Conservation (phyloP, 306 rosid species). For the Herpetospermum pedunculosum region DNA sequence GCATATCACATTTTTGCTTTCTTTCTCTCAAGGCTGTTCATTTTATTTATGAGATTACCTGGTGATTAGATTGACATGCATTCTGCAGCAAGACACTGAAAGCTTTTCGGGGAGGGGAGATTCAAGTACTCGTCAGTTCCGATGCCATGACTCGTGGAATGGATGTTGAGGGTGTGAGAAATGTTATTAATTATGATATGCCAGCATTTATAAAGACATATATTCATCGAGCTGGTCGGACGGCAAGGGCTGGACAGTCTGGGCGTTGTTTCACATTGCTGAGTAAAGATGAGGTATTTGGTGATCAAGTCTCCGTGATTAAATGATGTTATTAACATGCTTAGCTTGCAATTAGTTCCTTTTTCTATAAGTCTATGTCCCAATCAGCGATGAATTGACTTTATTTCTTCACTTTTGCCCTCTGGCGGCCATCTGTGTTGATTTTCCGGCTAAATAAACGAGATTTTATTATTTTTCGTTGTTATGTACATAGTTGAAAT, state of each 20-base stretch:
- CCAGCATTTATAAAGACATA: conserved; percentile 71
- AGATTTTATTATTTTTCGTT: background rate
- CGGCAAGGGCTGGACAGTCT: conserved; percentile 87
- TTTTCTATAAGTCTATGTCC: background rate
- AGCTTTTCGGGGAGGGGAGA: conserved; percentile 63
- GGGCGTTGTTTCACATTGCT: conserved; percentile 83
- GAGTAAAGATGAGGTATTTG: conserved; percentile 56
- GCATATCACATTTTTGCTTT: background rate
- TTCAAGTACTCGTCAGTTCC: conserved; percentile 84
- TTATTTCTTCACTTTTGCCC: background rate
- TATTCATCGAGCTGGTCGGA: conserved; percentile 89
- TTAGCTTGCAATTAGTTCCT: background rate
- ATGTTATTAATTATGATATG: conserved; percentile 77
- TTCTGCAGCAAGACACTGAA: conserved; percentile 64
- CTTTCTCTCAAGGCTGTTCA: background rate
- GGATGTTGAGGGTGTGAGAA: conserved; percentile 86
- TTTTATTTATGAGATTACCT: background rate
- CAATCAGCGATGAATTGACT: background rate
- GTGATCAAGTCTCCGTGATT: background rate
- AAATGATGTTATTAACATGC: background rate
- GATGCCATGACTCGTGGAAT: conserved; percentile 98
- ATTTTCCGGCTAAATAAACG: background rate
- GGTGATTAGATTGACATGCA: conserved; percentile 10
- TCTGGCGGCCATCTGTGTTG: background rate
- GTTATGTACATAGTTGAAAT: background rate